Base-by-base conservation (phyloP, 345 rosid species). In the Acer negundo region DNA sequence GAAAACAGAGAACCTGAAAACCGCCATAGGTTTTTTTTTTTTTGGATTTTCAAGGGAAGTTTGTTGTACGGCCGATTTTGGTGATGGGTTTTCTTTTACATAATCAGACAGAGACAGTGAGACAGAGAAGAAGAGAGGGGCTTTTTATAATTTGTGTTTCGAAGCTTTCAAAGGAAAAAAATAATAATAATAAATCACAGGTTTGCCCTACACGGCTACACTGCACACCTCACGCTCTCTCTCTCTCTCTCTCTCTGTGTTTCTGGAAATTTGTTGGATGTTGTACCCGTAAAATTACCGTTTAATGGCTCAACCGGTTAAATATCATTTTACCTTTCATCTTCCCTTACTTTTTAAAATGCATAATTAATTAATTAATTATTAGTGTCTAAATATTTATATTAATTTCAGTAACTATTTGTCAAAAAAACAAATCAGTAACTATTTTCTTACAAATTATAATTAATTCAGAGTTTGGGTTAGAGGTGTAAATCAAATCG, bases 1-100 rank as follows among this genome's bases (percentile, higher is more conserved):
- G 40, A 84, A 56, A 53, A 84, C 58, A 64, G 77, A 61, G 28
- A 65, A 75, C 62, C 73, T 79, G 61, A 77, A 65, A 59, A 75
- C 46, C 70, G 80, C 78, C 80, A 82, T 81, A 46, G 51, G 46
- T 12, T 15, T 10, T n/a, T 26, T 2, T 16, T 23, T 17, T 55
- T 42, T 67, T 28, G 44, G 71, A 35, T 19, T 51, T 7, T 15
- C 6, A 49, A 13, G 28, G 59, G 10, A 51, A 1, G 9, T 42
- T 16, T 22, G 19, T 44, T 10, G 23, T 23, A 26, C 35, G 10
- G 6, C 69, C 10, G 2, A 19, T 2, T 49, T 75, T 19, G 20
- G 49, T 46, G 13, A 46, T 9, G 49, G 49, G 10, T 46, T 9
- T 71, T 9, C 55, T n/a, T 7, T 28, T 53, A 2, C 53, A 38